These are phyloP conservation scores for Ogataea nitratoaversa DNA, from an alignment of 805 yeast species.

Conservation along the genomic window DNA sequence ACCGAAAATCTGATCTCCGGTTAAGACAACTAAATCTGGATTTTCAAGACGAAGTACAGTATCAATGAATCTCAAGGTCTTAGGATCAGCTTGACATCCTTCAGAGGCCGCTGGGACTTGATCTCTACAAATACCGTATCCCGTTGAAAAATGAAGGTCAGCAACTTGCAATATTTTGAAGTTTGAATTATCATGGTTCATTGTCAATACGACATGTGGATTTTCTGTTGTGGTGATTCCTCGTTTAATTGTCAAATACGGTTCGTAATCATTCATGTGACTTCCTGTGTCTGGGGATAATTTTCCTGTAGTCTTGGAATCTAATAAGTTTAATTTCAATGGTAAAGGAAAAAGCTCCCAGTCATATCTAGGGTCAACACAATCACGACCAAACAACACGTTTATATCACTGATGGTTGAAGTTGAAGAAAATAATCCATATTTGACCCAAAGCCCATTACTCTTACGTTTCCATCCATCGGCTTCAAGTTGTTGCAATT, in stretches of 20 bases:
- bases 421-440: slow-evolving; percentile 34
- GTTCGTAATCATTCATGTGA: slow-evolving; percentile 16
- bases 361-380: slow-evolving; percentile 70
- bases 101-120: slow-evolving; percentile 47
- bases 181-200: slow-evolving; percentile 33
- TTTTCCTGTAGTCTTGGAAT: slow-evolving; percentile 5
- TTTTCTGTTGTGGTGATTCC: slow-evolving; percentile 2
- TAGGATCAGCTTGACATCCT: slow-evolving; percentile 73
- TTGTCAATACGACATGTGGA: slow-evolving; percentile 7
- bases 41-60: slow-evolving; percentile 64
- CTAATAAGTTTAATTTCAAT: slow-evolving; percentile 14
- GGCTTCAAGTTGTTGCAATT: slow-evolving; percentile 28
- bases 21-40: slow-evolving; percentile 81
- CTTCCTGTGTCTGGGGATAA: neutral
- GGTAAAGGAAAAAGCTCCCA: slow-evolving; percentile 45
- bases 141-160: slow-evolving; percentile 87
- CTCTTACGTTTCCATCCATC: slow-evolving; percentile 45
- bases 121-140: slow-evolving; percentile 75
- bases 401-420: slow-evolving; percentile 55
- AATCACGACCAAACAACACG: slow-evolving; percentile 66
- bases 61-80: slow-evolving; percentile 60
- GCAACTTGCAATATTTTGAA: slow-evolving; percentile 87
- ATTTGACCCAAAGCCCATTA: slow-evolving; percentile 58
- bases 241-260: slow-evolving; percentile 34
- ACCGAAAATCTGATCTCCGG: slow-evolving; percentile 93